Evolutionary conservation across 2,329 filamentous ascomycete species (phyloP).

Genomic region (Chaetothyriales sp.): DNA sequence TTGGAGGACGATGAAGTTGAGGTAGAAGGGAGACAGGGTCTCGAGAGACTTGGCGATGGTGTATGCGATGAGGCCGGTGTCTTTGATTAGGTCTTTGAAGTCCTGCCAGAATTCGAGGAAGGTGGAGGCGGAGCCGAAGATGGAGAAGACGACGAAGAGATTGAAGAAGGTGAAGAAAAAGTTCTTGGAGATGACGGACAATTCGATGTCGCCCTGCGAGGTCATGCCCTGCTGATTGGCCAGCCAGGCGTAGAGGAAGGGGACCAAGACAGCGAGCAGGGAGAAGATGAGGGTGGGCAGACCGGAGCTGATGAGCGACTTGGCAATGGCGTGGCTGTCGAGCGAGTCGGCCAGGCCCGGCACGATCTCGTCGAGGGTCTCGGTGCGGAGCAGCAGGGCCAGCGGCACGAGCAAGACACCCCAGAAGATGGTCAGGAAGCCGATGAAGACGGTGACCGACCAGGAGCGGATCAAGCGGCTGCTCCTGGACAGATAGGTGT

Average conservation of each 20-base stretch:
- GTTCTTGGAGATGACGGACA: constrained; percentile 94
- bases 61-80: constrained; percentile 64
- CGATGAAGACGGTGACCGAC: constrained; percentile 71
- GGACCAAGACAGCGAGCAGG: constrained; percentile 75
- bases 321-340: constrained; percentile 52
- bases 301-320: constrained; percentile 72
- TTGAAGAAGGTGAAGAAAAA: constrained; percentile 99
- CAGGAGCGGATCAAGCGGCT: constrained; percentile 66
- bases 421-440: constrained; percentile 76
- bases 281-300: constrained; percentile 76
- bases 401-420: constrained; percentile 67
- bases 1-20: constrained; percentile 86
- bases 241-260: constrained; percentile 87
- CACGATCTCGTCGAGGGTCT: constrained; percentile 60
- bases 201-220: constrained; percentile 82
- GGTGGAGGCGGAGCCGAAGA: constrained; percentile 65
- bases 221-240: constrained; percentile 89
- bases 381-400: constrained; percentile 65
- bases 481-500: constrained; percentile 69
- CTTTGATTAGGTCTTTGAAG: constrained; percentile 60
- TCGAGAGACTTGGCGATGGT: constrained; percentile 65
- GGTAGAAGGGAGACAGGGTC: constrained; percentile 68
- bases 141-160: constrained; percentile 87
- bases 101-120: constrained; percentile 52
- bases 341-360: constrained; percentile 58